These are phyloP conservation scores for Mayamaea pseudoterrestris DNA, from an alignment of 108 stramenopile genomes.

Conservation along the genomic window DNA sequence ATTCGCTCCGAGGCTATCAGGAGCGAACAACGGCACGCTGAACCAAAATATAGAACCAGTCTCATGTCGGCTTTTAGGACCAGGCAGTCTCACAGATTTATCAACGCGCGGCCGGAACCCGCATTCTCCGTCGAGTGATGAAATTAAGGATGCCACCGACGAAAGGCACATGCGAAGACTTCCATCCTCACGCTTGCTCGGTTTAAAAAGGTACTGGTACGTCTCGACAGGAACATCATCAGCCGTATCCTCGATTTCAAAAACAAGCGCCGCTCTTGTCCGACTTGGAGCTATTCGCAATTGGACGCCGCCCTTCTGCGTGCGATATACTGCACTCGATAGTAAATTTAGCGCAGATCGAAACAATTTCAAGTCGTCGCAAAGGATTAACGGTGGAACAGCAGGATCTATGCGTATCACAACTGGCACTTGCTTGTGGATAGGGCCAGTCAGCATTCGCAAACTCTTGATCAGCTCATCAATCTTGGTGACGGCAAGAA, in stretches of 20 bases:
- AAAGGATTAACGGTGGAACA: constrained; percentile 29
- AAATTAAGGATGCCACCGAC: constrained; percentile 23
- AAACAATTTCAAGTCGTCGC: constrained; percentile 48
- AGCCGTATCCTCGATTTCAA: constrained; percentile 6
- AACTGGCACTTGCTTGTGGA: constrained; percentile 49
- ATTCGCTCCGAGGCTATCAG: not conserved
- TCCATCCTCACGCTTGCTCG: not conserved
- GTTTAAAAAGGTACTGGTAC: not conserved
- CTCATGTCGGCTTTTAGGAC: not conserved
- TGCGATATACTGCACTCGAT: not conserved
- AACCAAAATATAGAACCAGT: constrained; percentile 10
- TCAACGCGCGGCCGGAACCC: constrained; percentile 3
- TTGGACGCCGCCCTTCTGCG: not conserved
- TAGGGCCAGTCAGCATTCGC: constrained; percentile 37
- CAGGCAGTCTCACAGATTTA: not conserved
- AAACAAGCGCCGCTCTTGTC: not conserved
- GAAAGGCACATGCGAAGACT: constrained; percentile 16
- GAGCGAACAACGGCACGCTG: not conserved
- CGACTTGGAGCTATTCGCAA: not conserved
- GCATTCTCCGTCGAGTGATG: constrained; percentile 21
- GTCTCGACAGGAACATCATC: not conserved
- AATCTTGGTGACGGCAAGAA: constrained; percentile 13
- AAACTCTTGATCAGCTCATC: constrained; percentile 35
- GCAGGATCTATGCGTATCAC: constrained; percentile 14
- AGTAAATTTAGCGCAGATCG: constrained; percentile 45